Base-by-base conservation (phyloP, 257 asterid genomes). In the Echium plantagineum region DNA sequence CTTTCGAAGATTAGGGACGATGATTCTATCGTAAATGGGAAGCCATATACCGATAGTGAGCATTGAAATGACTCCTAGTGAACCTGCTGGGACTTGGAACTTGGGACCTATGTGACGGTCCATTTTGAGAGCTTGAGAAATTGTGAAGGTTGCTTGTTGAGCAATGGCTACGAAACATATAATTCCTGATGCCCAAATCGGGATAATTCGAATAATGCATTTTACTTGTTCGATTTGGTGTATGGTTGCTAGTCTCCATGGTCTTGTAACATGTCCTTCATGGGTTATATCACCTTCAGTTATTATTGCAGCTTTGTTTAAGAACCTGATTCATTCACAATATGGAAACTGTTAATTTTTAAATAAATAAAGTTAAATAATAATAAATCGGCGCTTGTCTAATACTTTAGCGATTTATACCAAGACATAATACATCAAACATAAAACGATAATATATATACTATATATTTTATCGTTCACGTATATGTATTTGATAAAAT, bases 211-310 rank as follows among this genome's bases (percentile, higher is more conserved):
- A 52, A 91, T 35, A 5, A 91, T 35, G 42, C 94, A 81, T 58
- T 88, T 93, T 9, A 91, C 64, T 78, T 93, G 97, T 78, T 93
- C 94, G 3, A 84, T 74, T 62, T 65, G 70, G 55, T 93, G 98
- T 59, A 84, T 38, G 78, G 84, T 81, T 69, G 78, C 68, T n/a
- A 90, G 58, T 15, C 75, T 75, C 97, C 97, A 90, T 1, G 77
- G 77, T 5, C 74, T 63, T 30, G 68, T 8, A 8, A 65, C 62
- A 0, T 80, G 48, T 13, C 87, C 94, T 15, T 86, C 88, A 0
- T 58, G 60, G 21, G 32, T 65, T 0, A 89, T 6, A 7, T 80
- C 94, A 6, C 94, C 88, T 15, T 90, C 86, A 12, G 19, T 63
- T 59, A 85, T 71, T 4, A 85, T 35, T 6, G 94, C 90, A 0